These are phyloP conservation scores for Phytophthora foliorum DNA, from an alignment of 352 stramenopile species.

Conservation along the genomic window DNA sequence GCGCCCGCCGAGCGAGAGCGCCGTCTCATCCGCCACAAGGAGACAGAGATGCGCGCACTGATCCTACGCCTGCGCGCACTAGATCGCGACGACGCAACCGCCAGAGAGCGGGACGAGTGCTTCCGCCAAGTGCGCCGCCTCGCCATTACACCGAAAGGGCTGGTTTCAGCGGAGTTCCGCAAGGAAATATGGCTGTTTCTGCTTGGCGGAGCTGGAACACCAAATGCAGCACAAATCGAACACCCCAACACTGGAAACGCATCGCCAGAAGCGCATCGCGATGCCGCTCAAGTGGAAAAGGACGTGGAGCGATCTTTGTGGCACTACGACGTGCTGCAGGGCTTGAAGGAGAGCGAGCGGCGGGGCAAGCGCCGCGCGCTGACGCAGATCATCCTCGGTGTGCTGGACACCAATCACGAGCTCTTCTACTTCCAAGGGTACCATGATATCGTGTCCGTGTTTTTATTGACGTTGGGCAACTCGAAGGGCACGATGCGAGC, in stretches of 20 bases:
- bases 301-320: slow-evolving; percentile 90
- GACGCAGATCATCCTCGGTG: slow-evolving; percentile 65
- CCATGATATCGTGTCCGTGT: slow-evolving; percentile 93
- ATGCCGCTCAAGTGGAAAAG: slow-evolving; percentile 81
- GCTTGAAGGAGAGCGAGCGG: slow-evolving; percentile 73
- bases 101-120: slow-evolving; percentile 36
- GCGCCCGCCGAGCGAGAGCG: slow-evolving; percentile 49
- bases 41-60: slow-evolving; percentile 54
- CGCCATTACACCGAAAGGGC: slow-evolving; percentile 60
- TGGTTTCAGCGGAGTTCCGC: slow-evolving; percentile 70
- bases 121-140: slow-evolving; percentile 73
- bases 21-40: slow-evolving; percentile 58
- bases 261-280: slow-evolving; percentile 45
- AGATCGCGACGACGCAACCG: slow-evolving; percentile 12
- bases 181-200: slow-evolving; percentile 74
- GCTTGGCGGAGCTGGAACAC: slow-evolving; percentile 22
- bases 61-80: slow-evolving; percentile 40
- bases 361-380: slow-evolving; percentile 66
- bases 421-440: slow-evolving; percentile 93
- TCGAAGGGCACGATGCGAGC: slow-evolving; percentile 69
- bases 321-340: slow-evolving; percentile 78
- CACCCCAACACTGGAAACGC: slow-evolving; percentile 19
- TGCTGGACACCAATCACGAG: slow-evolving; percentile 56
- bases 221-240: slow-evolving; percentile 9
- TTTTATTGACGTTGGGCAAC: slow-evolving; percentile 84